Base-by-base conservation (phyloP, 345 rosid species). In the Hevea brasiliensis region DNA sequence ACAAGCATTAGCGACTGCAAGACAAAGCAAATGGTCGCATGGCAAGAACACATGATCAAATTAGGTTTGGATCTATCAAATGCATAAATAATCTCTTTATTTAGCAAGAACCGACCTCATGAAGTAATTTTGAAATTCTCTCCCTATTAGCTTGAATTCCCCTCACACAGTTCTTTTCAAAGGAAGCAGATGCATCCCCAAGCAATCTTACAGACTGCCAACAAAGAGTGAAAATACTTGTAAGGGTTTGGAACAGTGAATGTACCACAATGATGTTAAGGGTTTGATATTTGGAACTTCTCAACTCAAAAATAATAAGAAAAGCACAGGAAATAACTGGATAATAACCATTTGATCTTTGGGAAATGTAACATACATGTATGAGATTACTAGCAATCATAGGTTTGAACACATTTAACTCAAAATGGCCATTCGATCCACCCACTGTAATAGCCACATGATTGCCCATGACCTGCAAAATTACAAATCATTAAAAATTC, bases 361-460 rank as follows among this genome's bases (percentile, higher is more conserved):
- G 7, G 48, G 60, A 10, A 74, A 72, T 27, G 70, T 45, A 65
- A 77, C 85, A 42, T 84, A 92, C 98, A 84, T 94, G 97, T 60
- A 94, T 76, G 73, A 94, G 96, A 66, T 88, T 87, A 67, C 85
- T 88, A 26, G 98, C 98, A 44, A 94, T 90, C 98, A 94, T 88
- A 48, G 98, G 98, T 88, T 94, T 94, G 91, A 86, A 94, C 23
- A 94, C 98, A 76, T 94, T 94, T 67, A 92, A 72, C 62, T 94
- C 98, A 71, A 94, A 94, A 79, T 94, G 98, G 63, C 98, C 98
- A 84, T 89, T 94, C 73, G 98, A 86, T 71, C 98, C 97, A 74
- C 98, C 98, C 77, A 94, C 87, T 37, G 98, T 87, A 65, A 94
- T 79, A 12, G 92, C 97, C 17, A 90, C 92, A 79, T 92, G 93